A percentile compares a stretch with the other conserved stretches of the same genome.
These are phyloP conservation scores for Raphidocelis subcapitata DNA, from an alignment of 139 green algal species.

Conservation along the genomic window DNA sequence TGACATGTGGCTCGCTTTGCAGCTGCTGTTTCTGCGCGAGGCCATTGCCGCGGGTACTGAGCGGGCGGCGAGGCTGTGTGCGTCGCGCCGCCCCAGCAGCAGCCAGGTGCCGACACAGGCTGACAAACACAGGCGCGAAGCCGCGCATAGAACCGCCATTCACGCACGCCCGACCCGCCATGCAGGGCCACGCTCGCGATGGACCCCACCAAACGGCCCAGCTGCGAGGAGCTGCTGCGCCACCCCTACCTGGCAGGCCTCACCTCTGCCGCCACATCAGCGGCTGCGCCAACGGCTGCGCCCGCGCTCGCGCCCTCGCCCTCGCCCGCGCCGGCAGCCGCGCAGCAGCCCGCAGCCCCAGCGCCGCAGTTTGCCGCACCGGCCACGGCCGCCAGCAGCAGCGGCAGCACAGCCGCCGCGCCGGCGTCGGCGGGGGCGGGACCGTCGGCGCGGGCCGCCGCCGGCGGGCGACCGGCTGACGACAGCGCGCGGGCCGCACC, in stretches of 20 bases:
- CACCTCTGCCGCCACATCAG: not conserved
- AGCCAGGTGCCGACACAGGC: too few relatives aligned
- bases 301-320: not conserved
- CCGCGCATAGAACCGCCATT: too few relatives aligned
- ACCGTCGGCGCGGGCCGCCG: not conserved
- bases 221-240: conserved; percentile 37
- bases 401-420: not conserved
- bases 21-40: too few relatives aligned
- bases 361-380: not conserved
- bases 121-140: too few relatives aligned
- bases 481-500: too few relatives aligned
- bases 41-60: too few relatives aligned
- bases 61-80: too few relatives aligned
- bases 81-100: too few relatives aligned
- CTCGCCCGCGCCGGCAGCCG: not conserved
- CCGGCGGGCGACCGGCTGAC: too few relatives aligned
- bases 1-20: too few relatives aligned
- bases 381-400: conserved; percentile 3
- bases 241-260: conserved; percentile 68
- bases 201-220: conserved; percentile 48
- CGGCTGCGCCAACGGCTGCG: not conserved
- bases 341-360: not conserved
- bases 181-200: conserved; percentile 51
- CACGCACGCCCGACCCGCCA: too few relatives aligned
- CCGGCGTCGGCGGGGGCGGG: not conserved